Base-by-base conservation (phyloP, 2,329 filamentous ascomycete genomes). In the Cadophora gregata region DNA sequence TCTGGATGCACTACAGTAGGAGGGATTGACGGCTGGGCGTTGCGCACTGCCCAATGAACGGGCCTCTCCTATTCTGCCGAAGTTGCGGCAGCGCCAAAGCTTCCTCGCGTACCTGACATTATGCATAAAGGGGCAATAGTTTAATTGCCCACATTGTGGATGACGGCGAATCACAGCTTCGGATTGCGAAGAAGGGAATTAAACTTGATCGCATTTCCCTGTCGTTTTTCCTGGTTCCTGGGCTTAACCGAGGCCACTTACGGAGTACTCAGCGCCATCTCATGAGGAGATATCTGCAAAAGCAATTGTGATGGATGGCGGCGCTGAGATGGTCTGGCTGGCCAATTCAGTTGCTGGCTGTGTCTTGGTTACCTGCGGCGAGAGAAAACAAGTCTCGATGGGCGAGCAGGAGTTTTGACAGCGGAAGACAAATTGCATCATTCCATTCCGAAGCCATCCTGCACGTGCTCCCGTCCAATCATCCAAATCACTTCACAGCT, bases 61-160 rank as follows among this genome's bases (percentile, higher is more conserved):
- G 29, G 12, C 24, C 21, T 21, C 31, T 19, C n/a, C 45, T 45
- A 16, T n/a, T 24, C 8, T 21, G 29, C 42, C 25, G 45, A 50
- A 33, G 55, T 58, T 31, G 33, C 33, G 55, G 33, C 21, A 42
- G 55, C 31, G 55, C 33, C 33, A 21, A 58, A 27, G 27, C 55
- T 38, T 31, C 42, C 33, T 58, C 33, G 55, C 33, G 55, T 58
- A 58, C 55, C 55, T 58, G 55, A 58, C 55, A 29, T 31, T 42
- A 58, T 58, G 55, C 55, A 58, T 58, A 58, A 58, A 58, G 33
- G 33, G 33, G 33, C 31, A 55, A 38, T 42, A 16, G 24, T 25
- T 33, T 25, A 58, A 38, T 58, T 58, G 33, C 25, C 55, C 55
- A n/a, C 9, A 42, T 14, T 14, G 10, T 24, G 55, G n/a, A n/a